Evolutionary conservation across 257 asterid genomes (phyloP).

Genomic region (Nicotiana benthamiana): DNA sequence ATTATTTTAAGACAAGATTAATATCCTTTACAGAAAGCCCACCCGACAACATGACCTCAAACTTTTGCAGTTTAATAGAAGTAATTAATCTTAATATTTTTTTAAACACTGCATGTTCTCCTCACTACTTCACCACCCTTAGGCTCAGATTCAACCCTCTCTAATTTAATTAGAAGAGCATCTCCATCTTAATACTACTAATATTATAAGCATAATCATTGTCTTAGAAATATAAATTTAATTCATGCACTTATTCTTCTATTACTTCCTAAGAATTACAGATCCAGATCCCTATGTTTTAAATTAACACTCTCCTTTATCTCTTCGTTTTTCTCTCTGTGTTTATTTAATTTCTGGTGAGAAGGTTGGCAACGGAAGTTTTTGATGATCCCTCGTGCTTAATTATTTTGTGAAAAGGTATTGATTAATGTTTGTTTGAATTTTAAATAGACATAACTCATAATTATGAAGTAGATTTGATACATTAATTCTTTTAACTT

Average conservation of each 20-base stretch:
- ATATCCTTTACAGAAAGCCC: conserved; percentile 30
- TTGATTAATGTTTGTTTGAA: neutral
- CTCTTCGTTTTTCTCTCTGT: neutral
- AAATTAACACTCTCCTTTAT: neutral
- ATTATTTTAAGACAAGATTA: conserved; percentile 12
- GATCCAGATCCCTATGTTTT: conserved; percentile 40
- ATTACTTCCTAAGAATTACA: conserved; percentile 33
- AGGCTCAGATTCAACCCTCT: conserved; percentile 8
- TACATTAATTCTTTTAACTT: too few species aligned
- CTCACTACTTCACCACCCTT: conserved; percentile 25
- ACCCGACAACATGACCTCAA: conserved; percentile 54
- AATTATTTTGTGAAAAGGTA: neutral
- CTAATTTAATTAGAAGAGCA: conserved; percentile 13
- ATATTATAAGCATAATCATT: conserved; percentile 1
- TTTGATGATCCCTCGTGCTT: neutral
- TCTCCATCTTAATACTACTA: conserved; percentile 20
- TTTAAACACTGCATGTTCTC: conserved; percentile 31
- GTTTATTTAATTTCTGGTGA: neutral
- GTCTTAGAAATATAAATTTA: conserved; percentile 1
- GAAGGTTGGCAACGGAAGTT: neutral
- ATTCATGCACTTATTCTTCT: conserved; percentile 11
- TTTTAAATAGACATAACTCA: too few species aligned
- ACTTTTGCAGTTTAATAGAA: conserved; percentile 24
- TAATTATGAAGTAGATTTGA: too few species aligned
- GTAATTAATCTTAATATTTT: conserved; percentile 7